phyloP scores from a whole-genome alignment of 495 filamentous ascomycete species.

The Bryoglossum gracile region DNA sequence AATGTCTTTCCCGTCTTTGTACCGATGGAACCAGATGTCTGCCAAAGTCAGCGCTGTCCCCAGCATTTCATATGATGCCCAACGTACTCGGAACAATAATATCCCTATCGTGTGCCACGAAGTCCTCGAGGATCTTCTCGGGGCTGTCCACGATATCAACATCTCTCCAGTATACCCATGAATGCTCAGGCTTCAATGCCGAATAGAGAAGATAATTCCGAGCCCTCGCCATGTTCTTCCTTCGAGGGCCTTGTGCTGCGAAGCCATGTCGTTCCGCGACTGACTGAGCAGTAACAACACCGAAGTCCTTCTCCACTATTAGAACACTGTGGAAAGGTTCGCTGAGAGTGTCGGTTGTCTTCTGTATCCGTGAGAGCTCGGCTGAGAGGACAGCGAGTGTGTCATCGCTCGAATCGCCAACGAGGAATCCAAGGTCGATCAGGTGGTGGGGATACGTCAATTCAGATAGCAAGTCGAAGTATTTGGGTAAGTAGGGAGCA shows the following conservation, averaged over 20 bases:
- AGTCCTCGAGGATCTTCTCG: slow-evolving; percentile 81
- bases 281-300: slow-evolving; percentile 55
- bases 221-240: slow-evolving; percentile 83
- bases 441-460: slow-evolving; percentile 91
- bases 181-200: slow-evolving; percentile 84
- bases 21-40: slow-evolving; percentile 99
- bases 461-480: slow-evolving; percentile 88
- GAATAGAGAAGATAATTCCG: slow-evolving; percentile 86
- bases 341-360: slow-evolving; percentile 63
- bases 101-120: slow-evolving; percentile 87
- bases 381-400: slow-evolving; percentile 71
- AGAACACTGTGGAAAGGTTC: slow-evolving; percentile 76
- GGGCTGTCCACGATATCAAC: slow-evolving; percentile 94
- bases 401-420: slow-evolving; percentile 85
- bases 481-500: slow-evolving; percentile 66
- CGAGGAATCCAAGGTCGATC: slow-evolving; percentile 92
- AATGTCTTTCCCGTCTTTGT: slow-evolving; percentile 72
- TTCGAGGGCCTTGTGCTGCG: slow-evolving; percentile 78
- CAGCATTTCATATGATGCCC: background rate
- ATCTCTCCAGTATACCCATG: slow-evolving; percentile 98
- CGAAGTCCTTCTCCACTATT: slow-evolving; percentile 89
- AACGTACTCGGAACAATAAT: slow-evolving; percentile 91
- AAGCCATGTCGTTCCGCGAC: slow-evolving; percentile 82
- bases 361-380: slow-evolving; percentile 86
- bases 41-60: slow-evolving; percentile 8